Evolutionary conservation across 2,329 filamentous ascomycete species (phyloP).

Genomic region (Microsporum canis): DNA sequence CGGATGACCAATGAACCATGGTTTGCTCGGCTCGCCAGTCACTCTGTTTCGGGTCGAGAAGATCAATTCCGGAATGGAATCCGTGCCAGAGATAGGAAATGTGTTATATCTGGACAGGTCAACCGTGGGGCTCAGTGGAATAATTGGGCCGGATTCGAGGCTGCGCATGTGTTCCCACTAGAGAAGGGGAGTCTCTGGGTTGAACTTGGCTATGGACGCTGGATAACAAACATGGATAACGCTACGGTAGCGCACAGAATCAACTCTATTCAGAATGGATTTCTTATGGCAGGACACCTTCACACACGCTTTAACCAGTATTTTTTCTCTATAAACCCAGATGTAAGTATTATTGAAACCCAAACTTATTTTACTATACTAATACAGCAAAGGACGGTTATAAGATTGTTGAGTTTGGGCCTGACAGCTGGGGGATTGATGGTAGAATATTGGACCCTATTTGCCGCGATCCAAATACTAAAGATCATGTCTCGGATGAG

Average conservation of each 20-base stretch:
- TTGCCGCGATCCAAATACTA: conserved; percentile 11
- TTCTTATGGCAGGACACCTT: no score
- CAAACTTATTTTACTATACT: background rate
- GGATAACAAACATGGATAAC: no score
- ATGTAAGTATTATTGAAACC: background rate
- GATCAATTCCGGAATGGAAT: conserved; percentile 15
- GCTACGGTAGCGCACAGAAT: no score
- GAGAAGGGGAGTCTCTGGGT: no score
- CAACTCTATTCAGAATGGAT: no score
- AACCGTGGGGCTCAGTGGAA: conserved; percentile 9
- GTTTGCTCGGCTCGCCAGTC: conserved; percentile 9
- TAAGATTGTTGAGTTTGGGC: conserved; percentile 8
- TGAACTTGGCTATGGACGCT: no score
- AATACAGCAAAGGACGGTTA: conserved; percentile 13
- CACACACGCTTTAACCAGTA: no score
- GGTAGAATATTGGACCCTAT: conserved; percentile 13
- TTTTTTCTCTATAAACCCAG: no score
- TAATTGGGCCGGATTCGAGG: background rate
- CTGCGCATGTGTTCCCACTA: no score
- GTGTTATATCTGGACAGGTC: conserved; percentile 16
- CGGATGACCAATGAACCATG: conserved; percentile 13
- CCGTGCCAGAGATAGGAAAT: conserved; percentile 16
- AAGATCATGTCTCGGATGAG: conserved; percentile 12
- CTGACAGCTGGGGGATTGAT: conserved; percentile 11
- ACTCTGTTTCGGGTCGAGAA: conserved; percentile 9